These are phyloP conservation scores for Kalmusia sp. DNA, from an alignment of 2,329 filamentous ascomycete genomes.

Conservation along the genomic window DNA sequence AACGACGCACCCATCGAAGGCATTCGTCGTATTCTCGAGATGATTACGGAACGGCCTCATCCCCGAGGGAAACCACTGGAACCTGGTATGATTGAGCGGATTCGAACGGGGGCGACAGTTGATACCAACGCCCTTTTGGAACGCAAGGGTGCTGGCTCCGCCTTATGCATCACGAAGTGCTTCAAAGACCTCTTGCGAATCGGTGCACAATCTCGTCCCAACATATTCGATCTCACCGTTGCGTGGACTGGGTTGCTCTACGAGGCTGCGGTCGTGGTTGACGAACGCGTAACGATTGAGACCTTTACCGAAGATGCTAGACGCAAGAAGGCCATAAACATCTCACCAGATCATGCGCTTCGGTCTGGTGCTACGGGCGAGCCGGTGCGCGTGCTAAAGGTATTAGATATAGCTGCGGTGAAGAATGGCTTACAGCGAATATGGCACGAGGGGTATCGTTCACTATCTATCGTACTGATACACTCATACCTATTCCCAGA, in stretches of 20 bases:
- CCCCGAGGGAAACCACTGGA: constrained; percentile 7
- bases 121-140: constrained; percentile 40
- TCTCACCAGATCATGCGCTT: no score
- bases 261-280: constrained; percentile 23
- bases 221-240: constrained; percentile 34
- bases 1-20: constrained; percentile 39
- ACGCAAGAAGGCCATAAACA: no score
- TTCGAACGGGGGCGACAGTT: constrained; percentile 40
- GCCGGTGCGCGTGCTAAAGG: no score
- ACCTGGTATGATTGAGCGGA: constrained; percentile 15
- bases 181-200: constrained; percentile 39
- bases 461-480: no score
- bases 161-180: constrained; percentile 37
- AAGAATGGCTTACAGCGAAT: no score
- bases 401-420: no score
- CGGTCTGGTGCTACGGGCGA: no score
- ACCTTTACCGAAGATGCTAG: no score
- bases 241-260: constrained; percentile 26
- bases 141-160: constrained; percentile 34
- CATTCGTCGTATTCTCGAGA: constrained; percentile 31
- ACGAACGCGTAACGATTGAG: constrained; percentile 35
- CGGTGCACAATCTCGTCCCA: constrained; percentile 41
- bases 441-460: no score
- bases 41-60: constrained; percentile 19
- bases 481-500: no score